Evolutionary conservation across 345 rosid genomes (phyloP).

Genomic region (Ceriops decandra): DNA sequence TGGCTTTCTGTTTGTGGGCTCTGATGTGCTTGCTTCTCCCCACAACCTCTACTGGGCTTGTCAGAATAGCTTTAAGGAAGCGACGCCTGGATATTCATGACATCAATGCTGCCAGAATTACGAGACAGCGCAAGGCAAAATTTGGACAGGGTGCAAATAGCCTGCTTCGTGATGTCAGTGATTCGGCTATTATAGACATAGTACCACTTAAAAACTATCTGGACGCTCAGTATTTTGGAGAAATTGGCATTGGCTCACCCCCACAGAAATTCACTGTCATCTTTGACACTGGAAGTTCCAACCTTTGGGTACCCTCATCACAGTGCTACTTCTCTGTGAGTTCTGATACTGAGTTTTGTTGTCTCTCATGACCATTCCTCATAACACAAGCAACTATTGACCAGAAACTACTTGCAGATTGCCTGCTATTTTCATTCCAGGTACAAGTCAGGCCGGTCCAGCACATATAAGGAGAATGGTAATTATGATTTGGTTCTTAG

Average conservation of each 20-base stretch:
- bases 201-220: constrained; percentile 67
- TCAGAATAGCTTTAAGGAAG: constrained; percentile 64
- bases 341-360: not conserved
- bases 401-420: constrained; percentile 34
- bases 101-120: constrained; percentile 39
- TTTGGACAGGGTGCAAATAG: constrained; percentile 11
- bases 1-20: constrained; percentile 41
- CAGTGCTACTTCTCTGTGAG: constrained; percentile 71
- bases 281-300: constrained; percentile 84
- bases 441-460: constrained; percentile 62
- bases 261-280: constrained; percentile 70
- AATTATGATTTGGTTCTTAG: not conserved
- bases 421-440: constrained; percentile 72
- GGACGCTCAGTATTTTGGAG: constrained; percentile 76
- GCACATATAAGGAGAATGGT: constrained; percentile 58
- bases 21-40: constrained; percentile 45
- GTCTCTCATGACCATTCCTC: not conserved
- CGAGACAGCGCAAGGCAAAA: constrained; percentile 20
- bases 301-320: constrained; percentile 84
- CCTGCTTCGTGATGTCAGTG: constrained; percentile 6
- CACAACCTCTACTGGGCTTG: constrained; percentile 41
- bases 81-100: constrained; percentile 40
- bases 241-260: constrained; percentile 67
- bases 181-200: constrained; percentile 27
- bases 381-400: not conserved